Evolutionary conservation across 1,284 basidiomycete species (phyloP).

Genomic region (Papiliotrema terrestris): DNA sequence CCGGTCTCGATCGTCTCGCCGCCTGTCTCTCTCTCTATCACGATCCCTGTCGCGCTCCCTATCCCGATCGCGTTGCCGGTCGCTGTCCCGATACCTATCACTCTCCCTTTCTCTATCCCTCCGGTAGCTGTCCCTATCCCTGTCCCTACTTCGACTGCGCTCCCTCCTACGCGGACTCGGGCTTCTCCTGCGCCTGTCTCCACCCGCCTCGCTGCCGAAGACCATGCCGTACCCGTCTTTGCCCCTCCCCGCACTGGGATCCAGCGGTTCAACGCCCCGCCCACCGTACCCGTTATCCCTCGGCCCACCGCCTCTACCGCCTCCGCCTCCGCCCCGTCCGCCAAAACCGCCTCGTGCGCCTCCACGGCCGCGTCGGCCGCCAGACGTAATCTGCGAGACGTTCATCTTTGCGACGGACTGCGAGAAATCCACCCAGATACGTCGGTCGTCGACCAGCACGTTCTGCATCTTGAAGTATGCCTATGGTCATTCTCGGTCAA

Average conservation of each 20-base stretch:
- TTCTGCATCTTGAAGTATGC: slow-evolving; percentile 99
- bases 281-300: slow-evolving; percentile 14
- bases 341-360: slow-evolving; percentile 26
- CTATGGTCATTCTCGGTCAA: slow-evolving; percentile 53
- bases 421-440: slow-evolving; percentile 98
- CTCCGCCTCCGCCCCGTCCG: slow-evolving; percentile 23
- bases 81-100: slow-evolving; percentile 7
- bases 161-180: slow-evolving; percentile 21
- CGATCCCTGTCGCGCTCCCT: slow-evolving; percentile 12
- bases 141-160: slow-evolving; percentile 21
- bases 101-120: slow-evolving; percentile 24
- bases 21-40: slow-evolving; percentile 10
- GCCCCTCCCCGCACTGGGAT: not conserved
- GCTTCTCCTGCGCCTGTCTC: slow-evolving; percentile 15
- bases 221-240: slow-evolving; percentile 22
- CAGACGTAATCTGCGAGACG: slow-evolving; percentile 45
- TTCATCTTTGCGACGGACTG: slow-evolving; percentile 74
- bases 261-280: slow-evolving; percentile 2
- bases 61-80: slow-evolving; percentile 5
- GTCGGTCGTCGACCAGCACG: slow-evolving; percentile 90
- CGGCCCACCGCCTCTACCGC: slow-evolving; percentile 15
- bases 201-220: slow-evolving; percentile 15
- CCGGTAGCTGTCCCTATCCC: slow-evolving; percentile 22
- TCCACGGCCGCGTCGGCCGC: slow-evolving; percentile 25
- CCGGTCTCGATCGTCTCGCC: not conserved